Percentiles rank a stretch among this genome's conserved stretches.
These are phyloP conservation scores for Monosporascus ibericus DNA, from an alignment of 2,329 filamentous ascomycete genomes.

Conservation along the genomic window DNA sequence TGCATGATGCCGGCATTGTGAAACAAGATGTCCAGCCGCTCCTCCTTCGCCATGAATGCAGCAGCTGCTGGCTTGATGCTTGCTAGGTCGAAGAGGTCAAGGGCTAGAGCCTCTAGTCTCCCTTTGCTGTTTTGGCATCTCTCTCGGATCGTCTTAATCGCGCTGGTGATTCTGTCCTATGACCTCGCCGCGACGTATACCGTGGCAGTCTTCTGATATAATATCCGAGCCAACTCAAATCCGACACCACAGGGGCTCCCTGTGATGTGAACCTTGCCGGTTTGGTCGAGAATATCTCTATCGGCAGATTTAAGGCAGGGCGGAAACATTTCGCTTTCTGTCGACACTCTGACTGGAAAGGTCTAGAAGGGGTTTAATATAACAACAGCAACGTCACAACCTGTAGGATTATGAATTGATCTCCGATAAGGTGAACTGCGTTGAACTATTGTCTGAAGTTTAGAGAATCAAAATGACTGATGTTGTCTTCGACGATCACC, in stretches of 20 bases:
- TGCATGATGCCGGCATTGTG: conserved; percentile 5
- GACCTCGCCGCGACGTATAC: conserved; percentile 6
- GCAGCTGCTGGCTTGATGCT: conserved; percentile 2
- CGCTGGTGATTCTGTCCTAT: neutral
- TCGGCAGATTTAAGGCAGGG: conserved; percentile 7
- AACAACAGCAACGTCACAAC: too few relatives aligned
- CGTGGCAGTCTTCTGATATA: conserved; percentile 4
- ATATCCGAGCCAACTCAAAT: conserved; percentile 7
- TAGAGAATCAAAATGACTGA: too few relatives aligned
- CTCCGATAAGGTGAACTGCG: too few relatives aligned
- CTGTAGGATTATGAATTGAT: too few relatives aligned
- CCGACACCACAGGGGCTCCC: conserved; percentile 7
- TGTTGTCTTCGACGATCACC: too few relatives aligned
- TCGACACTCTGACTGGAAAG: neutral
- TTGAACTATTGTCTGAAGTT: too few relatives aligned
- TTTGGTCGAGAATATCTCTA: conserved; percentile 5
- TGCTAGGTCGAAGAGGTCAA: conserved; percentile 7
- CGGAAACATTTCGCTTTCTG: conserved; percentile 3
- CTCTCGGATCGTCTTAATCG: conserved; percentile 3
- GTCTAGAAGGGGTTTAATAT: neutral
- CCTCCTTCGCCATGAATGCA: neutral
- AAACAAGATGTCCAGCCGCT: conserved; percentile 1
- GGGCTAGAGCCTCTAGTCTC: neutral
- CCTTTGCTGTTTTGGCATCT: neutral
- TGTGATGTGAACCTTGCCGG: conserved; percentile 8